Conservation (phyloP, 2,329 filamentous ascomycete genomes). For the Raffaelea deltoideospora region DNA sequence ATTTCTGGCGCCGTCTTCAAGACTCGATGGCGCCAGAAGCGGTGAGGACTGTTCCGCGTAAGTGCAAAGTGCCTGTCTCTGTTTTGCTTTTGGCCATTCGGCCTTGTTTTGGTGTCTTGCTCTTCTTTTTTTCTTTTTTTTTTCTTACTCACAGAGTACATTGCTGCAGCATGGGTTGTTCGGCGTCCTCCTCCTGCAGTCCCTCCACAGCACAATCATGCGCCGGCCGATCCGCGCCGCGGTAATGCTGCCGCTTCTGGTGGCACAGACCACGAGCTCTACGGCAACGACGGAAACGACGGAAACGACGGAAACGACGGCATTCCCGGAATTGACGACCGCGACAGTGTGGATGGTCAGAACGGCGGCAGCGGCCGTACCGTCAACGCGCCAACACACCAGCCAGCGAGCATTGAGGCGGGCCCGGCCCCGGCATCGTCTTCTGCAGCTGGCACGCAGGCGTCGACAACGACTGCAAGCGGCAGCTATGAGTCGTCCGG, state of each 20-base stretch:
- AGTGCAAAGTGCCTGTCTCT: not conserved
- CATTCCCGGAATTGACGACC: no score
- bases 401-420: not conserved
- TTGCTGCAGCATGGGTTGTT: constrained; percentile 9
- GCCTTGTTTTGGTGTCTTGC: no score
- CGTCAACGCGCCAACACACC: not conserved
- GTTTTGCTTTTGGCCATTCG: no score
- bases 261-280: not conserved
- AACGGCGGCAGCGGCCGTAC: not conserved
- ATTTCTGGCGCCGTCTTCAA: no score
- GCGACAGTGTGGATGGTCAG: not conserved
- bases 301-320: constrained; percentile 1
- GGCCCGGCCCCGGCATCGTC: not conserved
- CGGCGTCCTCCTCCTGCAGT: constrained; percentile 9
- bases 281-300: not conserved
- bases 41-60: constrained; percentile 9
- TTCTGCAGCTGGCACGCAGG: not conserved
- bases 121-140: not conserved
- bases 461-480: not conserved
- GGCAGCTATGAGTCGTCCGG: no score
- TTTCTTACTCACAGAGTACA: not conserved
- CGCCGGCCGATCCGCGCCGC: constrained; percentile 7
- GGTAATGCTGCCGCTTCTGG: not conserved
- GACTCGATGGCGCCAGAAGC: constrained; percentile 3
- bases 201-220: constrained; percentile 11